These are phyloP conservation scores for Candida montana DNA, from an alignment of 805 yeast species.

Conservation along the genomic window DNA sequence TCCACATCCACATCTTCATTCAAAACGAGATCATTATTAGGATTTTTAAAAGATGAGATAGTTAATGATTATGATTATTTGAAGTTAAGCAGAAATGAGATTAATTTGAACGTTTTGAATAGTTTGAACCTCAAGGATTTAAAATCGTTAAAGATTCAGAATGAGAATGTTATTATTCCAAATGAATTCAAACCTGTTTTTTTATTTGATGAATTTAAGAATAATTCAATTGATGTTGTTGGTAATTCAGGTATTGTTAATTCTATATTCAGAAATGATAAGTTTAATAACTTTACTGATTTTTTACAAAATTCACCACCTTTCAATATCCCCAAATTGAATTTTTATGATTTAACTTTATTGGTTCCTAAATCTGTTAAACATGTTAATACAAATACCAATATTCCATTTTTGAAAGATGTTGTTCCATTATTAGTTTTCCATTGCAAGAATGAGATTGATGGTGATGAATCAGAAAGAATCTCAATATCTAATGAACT, in stretches of 20 bases:
- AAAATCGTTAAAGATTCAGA: constrained; percentile 3
- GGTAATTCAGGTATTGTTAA: background rate
- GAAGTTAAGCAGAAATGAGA: constrained; percentile 1
- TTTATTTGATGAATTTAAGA: constrained; percentile 1
- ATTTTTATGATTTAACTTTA: constrained; percentile 4
- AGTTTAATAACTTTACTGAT: constrained; percentile 1
- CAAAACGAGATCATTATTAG: background rate
- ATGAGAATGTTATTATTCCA: constrained; percentile 3
- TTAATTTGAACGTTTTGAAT: constrained; percentile 1
- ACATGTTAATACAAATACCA: background rate
- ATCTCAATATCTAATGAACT: constrained; percentile 8
- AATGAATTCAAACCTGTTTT: constrained; percentile 4
- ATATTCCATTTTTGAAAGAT: constrained; percentile 5
- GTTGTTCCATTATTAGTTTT: constrained; percentile 34
- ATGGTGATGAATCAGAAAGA: constrained; percentile 12
- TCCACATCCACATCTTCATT: constrained; percentile 1
- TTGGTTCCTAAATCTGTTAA: constrained; percentile 1
- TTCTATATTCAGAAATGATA: constrained; percentile 1
- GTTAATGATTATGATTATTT: background rate
- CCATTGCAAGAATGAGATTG: constrained; percentile 23
- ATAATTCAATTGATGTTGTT: background rate
- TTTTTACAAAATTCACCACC: constrained; percentile 6
- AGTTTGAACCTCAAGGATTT: constrained; percentile 2
- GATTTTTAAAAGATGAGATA: background rate
- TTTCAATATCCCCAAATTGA: constrained; percentile 5